Conservation (phyloP, 2,329 filamentous ascomycete species). For the Colletotrichum somersetense region DNA sequence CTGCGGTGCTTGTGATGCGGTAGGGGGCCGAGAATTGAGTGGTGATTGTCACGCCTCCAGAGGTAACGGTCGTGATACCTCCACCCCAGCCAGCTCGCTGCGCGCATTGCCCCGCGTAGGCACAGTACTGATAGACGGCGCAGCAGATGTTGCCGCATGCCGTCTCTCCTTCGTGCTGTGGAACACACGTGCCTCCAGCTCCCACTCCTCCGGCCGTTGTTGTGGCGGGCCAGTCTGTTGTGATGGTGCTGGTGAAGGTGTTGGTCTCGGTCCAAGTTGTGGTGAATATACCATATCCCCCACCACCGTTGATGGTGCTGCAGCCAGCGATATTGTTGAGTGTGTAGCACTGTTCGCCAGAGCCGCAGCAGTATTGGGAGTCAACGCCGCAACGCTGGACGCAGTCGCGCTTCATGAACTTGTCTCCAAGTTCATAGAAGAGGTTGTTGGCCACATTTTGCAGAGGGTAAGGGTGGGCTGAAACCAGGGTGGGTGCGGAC, state of each 20-base stretch:
- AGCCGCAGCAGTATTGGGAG: constrained; percentile 67
- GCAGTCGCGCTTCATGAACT: constrained; percentile 65
- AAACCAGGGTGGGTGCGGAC: constrained; percentile 49
- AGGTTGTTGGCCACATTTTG: constrained; percentile 54
- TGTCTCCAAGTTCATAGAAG: constrained; percentile 62
- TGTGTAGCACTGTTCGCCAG: constrained; percentile 65
- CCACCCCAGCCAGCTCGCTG: constrained; percentile 53
- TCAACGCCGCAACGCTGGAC: constrained; percentile 66
- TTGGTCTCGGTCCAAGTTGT: constrained; percentile 72
- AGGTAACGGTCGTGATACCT: constrained; percentile 58
- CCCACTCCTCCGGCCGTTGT: constrained; percentile 49
- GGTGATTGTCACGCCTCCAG: constrained; percentile 61
- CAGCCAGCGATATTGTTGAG: constrained; percentile 64
- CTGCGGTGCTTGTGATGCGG: constrained; percentile 67
- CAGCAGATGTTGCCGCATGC: constrained; percentile 80
- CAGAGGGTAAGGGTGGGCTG: constrained; percentile 62
- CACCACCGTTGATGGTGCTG: constrained; percentile 51
- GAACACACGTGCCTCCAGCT: constrained; percentile 61
- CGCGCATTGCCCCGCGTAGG: constrained; percentile 68
- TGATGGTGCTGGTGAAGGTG: constrained; percentile 71
- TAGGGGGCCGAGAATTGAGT: constrained; percentile 66
- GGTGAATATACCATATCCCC: constrained; percentile 57
- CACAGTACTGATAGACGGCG: constrained; percentile 76
- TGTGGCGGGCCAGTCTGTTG: constrained; percentile 60
- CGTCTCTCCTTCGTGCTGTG: constrained; percentile 65